These are phyloP conservation scores for Saturnispora sanitii DNA, from an alignment of 805 yeast genomes.

Conservation along the genomic window DNA sequence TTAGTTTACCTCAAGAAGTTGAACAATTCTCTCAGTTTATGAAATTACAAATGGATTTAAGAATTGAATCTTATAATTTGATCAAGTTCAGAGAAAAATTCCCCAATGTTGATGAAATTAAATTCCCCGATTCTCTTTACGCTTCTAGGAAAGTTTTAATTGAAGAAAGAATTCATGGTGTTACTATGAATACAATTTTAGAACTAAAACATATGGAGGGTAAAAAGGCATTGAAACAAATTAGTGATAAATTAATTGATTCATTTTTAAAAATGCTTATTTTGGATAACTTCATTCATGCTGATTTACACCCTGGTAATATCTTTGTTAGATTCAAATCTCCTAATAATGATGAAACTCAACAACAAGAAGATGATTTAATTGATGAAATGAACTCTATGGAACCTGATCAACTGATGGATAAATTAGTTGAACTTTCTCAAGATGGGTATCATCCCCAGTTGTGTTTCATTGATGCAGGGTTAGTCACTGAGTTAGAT, in stretches of 20 bases:
- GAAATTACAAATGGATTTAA: constrained; percentile 79
- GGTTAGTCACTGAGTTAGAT: constrained; percentile 84
- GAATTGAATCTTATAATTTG: constrained; percentile 83
- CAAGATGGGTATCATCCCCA: constrained; percentile 66
- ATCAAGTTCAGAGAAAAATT: constrained; percentile 64
- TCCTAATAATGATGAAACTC: constrained; percentile 30
- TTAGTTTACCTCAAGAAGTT: constrained; percentile 89
- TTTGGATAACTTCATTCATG: constrained; percentile 88
- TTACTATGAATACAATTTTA: constrained; percentile 69
- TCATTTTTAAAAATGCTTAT: constrained; percentile 90
- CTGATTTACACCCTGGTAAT: constrained; percentile 96
- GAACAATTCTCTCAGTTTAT: constrained; percentile 77
- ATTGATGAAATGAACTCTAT: constrained; percentile 32
- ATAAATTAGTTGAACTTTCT: constrained; percentile 39
- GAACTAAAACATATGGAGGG: constrained; percentile 36
- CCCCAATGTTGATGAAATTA: constrained; percentile 44
- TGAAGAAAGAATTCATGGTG: constrained; percentile 77
- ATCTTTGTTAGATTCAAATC: constrained; percentile 50
- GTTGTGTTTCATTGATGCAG: constrained; percentile 85
- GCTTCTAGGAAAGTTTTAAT: constrained; percentile 67
- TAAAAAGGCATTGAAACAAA: constrained; percentile 46
- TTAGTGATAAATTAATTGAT: constrained; percentile 77
- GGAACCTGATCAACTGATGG: constrained; percentile 22
- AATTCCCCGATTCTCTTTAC: constrained; percentile 71
- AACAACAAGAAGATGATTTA: constrained; percentile 37